Evolutionary conservation across 192 early-diverging fungal species (phyloP), one percentile per base, ranked within the genome.

Genomic region (Coemansia sp.): DNA sequence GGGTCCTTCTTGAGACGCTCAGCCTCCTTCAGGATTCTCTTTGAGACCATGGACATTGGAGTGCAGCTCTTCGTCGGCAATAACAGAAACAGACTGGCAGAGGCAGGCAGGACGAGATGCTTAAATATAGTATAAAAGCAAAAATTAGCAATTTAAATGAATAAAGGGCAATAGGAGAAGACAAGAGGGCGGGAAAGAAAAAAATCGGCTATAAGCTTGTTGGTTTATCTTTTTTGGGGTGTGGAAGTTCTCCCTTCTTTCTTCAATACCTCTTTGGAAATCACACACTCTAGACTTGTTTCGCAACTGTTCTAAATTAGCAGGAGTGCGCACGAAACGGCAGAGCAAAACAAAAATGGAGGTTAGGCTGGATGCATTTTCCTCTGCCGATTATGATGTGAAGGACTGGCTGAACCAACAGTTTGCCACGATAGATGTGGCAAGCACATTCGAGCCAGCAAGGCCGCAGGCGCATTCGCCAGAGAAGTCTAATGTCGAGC

Each of bases 1-100:
- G 97, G 95, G 71, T 99, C 97, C 66, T 89, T 89, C 62, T 93
- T 82, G 64, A 99, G 88, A 51, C 95, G 91, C 73, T 99, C 94
- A 44, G 95, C 95, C 91, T 99, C 97, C 93, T 99, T 77, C n/a
- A 78, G 24, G 45, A 82, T 82, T 52, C 79, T 64, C 79, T 76
- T 82, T 26, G 78, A 66, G 9, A 64, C 72, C 51, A 66, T 66
- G 21, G 66, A 61, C 72, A 74, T 74, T 60, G n/a, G 3, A 30
- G 30, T 64, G 64, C 20, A 53, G 14, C 34, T 45, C 30, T 63
- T 64, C 30, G 48, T 46, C 33, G 33, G 23, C 15, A 44, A 23
- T 41, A 41, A 20, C 38, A 51, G 23, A 1, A n/a, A n/a, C 7
- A 51, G 49, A 51, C 49, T 14, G 23, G 7, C 15, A 51, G 30